Conservation (phyloP, 2,329 filamentous ascomycete genomes). For the Dothiorella sarmentorum region DNA sequence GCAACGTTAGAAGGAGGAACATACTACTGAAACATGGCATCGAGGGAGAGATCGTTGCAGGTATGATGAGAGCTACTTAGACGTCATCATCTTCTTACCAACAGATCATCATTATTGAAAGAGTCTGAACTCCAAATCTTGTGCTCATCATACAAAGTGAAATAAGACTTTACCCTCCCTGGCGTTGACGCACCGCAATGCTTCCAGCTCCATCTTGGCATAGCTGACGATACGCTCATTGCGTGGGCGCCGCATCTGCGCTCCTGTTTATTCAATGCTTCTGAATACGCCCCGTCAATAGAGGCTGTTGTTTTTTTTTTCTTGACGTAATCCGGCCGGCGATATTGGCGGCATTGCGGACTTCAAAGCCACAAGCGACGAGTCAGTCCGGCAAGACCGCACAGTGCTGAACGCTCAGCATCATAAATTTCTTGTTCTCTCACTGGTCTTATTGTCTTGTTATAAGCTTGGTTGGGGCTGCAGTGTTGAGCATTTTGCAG, state of each 20-base stretch:
- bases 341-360: neutral
- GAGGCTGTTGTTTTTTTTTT: too few relatives aligned
- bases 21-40: neutral
- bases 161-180: neutral
- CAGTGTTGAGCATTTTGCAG: neutral
- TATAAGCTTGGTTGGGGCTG: neutral
- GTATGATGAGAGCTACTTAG: neutral
- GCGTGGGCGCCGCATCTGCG: too few relatives aligned
- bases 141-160: neutral
- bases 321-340: neutral
- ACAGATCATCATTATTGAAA: neutral
- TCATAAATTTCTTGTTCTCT: neutral
- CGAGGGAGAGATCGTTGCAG: neutral
- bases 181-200: neutral
- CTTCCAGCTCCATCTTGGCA: conserved; percentile 24
- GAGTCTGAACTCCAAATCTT: neutral
- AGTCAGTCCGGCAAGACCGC: neutral
- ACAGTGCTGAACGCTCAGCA: neutral
- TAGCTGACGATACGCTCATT: too few relatives aligned
- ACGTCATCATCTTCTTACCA: neutral
- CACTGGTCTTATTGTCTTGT: neutral
- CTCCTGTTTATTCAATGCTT: too few relatives aligned
- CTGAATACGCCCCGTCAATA: too few relatives aligned
- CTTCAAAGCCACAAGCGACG: neutral
- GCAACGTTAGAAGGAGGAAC: neutral